Conservation (phyloP, 1,139 yeast species). For the Geotrichum cucujoidarum region DNA sequence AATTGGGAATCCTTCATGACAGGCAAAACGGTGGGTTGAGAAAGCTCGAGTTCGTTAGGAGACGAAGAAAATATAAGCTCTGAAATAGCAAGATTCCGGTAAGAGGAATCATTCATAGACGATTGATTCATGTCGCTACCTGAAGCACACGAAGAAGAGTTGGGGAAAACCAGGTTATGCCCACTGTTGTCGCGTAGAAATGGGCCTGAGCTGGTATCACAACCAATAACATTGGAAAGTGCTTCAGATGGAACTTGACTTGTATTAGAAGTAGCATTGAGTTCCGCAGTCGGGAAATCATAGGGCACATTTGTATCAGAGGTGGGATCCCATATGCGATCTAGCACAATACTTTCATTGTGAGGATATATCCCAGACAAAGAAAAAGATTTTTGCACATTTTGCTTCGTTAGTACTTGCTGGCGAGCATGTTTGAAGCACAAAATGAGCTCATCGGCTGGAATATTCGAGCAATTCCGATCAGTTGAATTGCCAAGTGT, state of each 20-base stretch:
- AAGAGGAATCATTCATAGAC: background rate
- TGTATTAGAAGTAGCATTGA: too few species aligned
- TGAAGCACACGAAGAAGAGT: too few species aligned
- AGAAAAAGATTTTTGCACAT: constrained; percentile 14
- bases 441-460: constrained; percentile 5
- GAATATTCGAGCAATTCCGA: background rate
- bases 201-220: too few species aligned
- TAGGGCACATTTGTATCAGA: constrained; percentile 2
- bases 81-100: constrained; percentile 15
- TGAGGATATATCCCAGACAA: constrained; percentile 12
- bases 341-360: constrained; percentile 10
- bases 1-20: background rate
- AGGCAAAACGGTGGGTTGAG: background rate
- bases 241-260: too few species aligned
- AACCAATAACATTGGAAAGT: too few species aligned
- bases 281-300: constrained; percentile 4
- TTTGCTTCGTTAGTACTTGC: constrained; percentile 10
- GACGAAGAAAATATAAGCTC: constrained; percentile 10
- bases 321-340: constrained; percentile 15
- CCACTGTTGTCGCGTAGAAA: too few species aligned
- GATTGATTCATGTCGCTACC: too few species aligned
- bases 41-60: background rate
- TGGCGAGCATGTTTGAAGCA: constrained; percentile 13
- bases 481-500: background rate
- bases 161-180: too few species aligned